phyloP scores from a whole-genome alignment of 352 stramenopile genomes.

The Phytophthora multivora region DNA sequence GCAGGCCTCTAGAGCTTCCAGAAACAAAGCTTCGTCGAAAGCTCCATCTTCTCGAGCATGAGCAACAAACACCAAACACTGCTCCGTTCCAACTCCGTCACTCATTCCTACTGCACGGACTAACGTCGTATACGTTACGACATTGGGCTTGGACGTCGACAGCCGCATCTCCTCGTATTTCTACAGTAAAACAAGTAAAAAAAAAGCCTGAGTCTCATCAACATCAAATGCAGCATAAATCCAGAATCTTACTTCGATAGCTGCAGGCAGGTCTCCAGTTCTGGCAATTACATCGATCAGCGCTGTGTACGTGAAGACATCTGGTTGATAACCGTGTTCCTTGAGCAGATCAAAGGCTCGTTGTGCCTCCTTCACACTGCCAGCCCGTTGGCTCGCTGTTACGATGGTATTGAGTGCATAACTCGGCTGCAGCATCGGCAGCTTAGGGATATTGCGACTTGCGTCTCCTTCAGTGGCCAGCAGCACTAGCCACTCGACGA shows the following conservation, averaged over 20 bases:
- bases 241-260: constrained; percentile 43
- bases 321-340: constrained; percentile 59
- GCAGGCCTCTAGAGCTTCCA: constrained; percentile 65
- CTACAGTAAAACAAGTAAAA: constrained; percentile 20
- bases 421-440: constrained; percentile 57
- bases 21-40: constrained; percentile 68
- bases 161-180: constrained; percentile 69
- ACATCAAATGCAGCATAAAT: neutral
- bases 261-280: constrained; percentile 45
- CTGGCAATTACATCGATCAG: constrained; percentile 77
- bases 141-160: constrained; percentile 66
- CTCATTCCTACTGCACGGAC: constrained; percentile 54
- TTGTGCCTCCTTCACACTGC: constrained; percentile 56
- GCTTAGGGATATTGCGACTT: constrained; percentile 39
- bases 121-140: constrained; percentile 80
- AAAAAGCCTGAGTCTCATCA: neutral
- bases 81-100: constrained; percentile 33
- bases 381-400: constrained; percentile 70
- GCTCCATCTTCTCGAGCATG: constrained; percentile 54
- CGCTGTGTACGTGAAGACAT: constrained; percentile 85
- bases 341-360: constrained; percentile 63
- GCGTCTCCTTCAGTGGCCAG: constrained; percentile 52
- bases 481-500: constrained; percentile 72
- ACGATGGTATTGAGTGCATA: constrained; percentile 85
- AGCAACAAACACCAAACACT: constrained; percentile 52